Conservation (phyloP, 108 stramenopile species). For the Ochromonas danica region DNA sequence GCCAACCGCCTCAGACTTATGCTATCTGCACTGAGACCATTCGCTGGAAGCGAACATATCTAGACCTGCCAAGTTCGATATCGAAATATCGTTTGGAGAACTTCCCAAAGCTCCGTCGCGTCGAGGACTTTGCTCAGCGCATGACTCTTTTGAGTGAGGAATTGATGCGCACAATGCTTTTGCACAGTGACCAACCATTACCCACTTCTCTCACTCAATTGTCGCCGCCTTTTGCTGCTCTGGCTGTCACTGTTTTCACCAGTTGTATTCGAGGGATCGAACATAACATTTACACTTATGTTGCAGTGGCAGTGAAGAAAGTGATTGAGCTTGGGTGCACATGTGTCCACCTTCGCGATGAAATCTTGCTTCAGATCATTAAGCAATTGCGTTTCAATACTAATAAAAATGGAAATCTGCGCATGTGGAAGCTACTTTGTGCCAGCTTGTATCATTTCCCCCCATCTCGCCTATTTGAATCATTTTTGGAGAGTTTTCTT, state of each 20-base stretch:
- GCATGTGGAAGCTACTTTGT: not conserved
- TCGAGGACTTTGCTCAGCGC: conserved; percentile 4
- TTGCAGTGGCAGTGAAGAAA: not conserved
- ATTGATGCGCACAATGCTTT: not conserved
- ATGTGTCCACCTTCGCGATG: not conserved
- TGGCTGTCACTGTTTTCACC: not conserved
- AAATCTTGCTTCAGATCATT: not conserved
- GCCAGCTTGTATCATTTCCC: conserved; percentile 18
- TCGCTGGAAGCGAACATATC: not conserved
- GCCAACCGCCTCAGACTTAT: not conserved
- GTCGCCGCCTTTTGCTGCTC: conserved; percentile 1
- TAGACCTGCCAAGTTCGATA: not conserved
- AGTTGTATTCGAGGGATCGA: not conserved
- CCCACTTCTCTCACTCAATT: conserved; percentile 9
- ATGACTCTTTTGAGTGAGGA: not conserved
- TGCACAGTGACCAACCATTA: not conserved
- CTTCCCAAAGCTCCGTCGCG: not conserved
- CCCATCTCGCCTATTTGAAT: not conserved
- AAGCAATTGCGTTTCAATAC: conserved; percentile 11
- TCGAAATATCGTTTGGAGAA: not conserved
- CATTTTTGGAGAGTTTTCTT: conserved; percentile 1
- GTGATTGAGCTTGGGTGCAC: not conserved
- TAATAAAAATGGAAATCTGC: not conserved
- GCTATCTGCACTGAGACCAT: not conserved
- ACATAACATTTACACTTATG: not conserved